A percentile compares a stretch with the other conserved stretches of the same genome.
Conservation (phyloP, 179 eudicot genomes). For the Actinidia arguta region DNA sequence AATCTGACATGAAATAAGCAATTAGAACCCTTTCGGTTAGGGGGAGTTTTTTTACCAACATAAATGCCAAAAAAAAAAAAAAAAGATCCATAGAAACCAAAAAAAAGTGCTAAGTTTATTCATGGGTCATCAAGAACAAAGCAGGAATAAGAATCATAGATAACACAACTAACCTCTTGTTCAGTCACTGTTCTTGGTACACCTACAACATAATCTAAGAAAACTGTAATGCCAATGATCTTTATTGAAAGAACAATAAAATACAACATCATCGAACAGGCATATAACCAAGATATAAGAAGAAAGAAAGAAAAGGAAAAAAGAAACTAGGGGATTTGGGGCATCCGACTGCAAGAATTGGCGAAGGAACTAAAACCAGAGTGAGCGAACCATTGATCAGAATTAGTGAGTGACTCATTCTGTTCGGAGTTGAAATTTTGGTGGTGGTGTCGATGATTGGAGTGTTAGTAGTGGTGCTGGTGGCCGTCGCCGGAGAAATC, state of each 20-base stretch:
- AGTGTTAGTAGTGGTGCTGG: background rate
- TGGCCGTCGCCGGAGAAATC: constrained; percentile 13
- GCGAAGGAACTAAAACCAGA: constrained; percentile 12
- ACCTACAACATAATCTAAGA: constrained; percentile 59
- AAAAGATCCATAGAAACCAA: background rate
- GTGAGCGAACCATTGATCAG: constrained; percentile 7
- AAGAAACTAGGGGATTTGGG: background rate
- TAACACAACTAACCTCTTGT: constrained; percentile 58
- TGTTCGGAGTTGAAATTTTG: constrained; percentile 12
- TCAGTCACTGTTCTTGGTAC: constrained; percentile 66
- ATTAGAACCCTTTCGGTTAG: constrained; percentile 11
- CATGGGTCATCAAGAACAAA: background rate
- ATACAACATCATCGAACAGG: background rate
- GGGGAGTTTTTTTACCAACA: background rate
- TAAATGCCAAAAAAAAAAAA: background rate
- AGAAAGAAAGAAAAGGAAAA: background rate
- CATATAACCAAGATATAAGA: background rate
- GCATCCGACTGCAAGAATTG: background rate
- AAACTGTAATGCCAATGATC: constrained; percentile 11
- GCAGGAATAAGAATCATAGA: background rate
- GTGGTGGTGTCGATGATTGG: background rate
- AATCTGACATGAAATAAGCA: constrained; percentile 38
- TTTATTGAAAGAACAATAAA: background rate
- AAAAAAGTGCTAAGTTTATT: background rate
- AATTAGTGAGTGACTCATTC: background rate